Conservation (phyloP, 2,329 filamentous ascomycete species). For the Trichoderma simmonsii region DNA sequence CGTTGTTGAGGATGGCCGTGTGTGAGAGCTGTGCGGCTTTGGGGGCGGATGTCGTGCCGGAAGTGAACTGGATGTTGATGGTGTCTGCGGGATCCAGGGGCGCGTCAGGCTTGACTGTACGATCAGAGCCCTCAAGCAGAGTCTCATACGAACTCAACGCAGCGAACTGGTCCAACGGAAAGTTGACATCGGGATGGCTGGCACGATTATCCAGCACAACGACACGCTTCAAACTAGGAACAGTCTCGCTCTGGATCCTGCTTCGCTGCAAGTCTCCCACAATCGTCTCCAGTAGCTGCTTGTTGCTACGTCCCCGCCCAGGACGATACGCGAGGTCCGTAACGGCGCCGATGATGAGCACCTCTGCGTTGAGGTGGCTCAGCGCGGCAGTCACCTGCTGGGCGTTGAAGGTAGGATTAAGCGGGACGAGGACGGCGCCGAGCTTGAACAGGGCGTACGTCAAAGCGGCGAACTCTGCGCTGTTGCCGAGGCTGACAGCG, state of each 20-base stretch:
- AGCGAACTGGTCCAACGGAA: slow-evolving; percentile 38
- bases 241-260: slow-evolving; percentile 33
- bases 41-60: slow-evolving; percentile 84
- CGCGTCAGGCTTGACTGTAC: slow-evolving; percentile 41
- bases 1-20: slow-evolving; percentile 88
- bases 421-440: slow-evolving; percentile 87
- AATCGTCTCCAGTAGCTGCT: slow-evolving; percentile 44
- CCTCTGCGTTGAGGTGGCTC: slow-evolving; percentile 66
- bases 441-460: slow-evolving; percentile 92
- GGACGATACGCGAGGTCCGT: slow-evolving; percentile 74
- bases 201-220: slow-evolving; percentile 76
- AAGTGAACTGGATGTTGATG: slow-evolving; percentile 96
- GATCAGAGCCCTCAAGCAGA: slow-evolving; percentile 37
- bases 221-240: slow-evolving; percentile 68
- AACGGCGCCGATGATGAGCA: slow-evolving; percentile 82
- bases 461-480: slow-evolving; percentile 75
- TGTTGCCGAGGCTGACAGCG: slow-evolving; percentile 83
- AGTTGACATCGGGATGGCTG: slow-evolving; percentile 45
- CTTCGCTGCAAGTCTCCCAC: slow-evolving; percentile 37
- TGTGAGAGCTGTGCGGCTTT: slow-evolving; percentile 92
- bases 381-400: slow-evolving; percentile 76
- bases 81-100: slow-evolving; percentile 62
- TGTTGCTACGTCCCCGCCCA: slow-evolving; percentile 52
- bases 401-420: slow-evolving; percentile 87
- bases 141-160: slow-evolving; percentile 46